Evolutionary conservation across 1,139 yeast genomes (phyloP).

Genomic region (Taiozyma sp.): DNA sequence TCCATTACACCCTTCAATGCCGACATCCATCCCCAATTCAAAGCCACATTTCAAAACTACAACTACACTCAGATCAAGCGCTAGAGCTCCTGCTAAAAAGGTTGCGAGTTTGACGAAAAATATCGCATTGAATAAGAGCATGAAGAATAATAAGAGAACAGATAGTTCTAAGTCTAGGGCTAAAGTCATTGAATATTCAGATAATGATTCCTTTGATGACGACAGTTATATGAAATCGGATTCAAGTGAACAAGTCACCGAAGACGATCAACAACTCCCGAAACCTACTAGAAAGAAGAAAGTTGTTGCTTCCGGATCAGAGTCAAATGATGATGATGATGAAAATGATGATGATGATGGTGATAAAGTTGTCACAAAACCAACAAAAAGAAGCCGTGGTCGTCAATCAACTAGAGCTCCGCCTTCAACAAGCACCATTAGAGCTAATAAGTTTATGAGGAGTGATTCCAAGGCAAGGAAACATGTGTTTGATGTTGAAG

Average conservation of each 20-base stretch:
- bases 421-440: background rate
- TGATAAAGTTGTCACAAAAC: background rate
- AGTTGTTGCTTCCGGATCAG: background rate
- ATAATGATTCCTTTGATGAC: background rate
- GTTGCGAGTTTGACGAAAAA: slow-evolving; percentile 11
- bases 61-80: slow-evolving; percentile 3
- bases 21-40: slow-evolving; percentile 6
- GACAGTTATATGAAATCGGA: background rate
- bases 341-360: background rate
- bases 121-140: slow-evolving; percentile 5
- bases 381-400: background rate
- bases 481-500: slow-evolving; percentile 17
- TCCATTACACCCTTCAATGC: slow-evolving; percentile 18
- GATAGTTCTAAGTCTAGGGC: background rate
- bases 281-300: background rate
- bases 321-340: background rate
- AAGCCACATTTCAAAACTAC: slow-evolving; percentile 2
- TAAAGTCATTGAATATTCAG: background rate
- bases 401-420: background rate
- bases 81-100: slow-evolving; percentile 1
- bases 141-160: background rate
- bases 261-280: background rate
- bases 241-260: background rate
- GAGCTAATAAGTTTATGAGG: background rate
- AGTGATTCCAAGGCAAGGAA: slow-evolving; percentile 2